Conservation (phyloP, 805 yeast genomes). For the Sugiyamaella chiloensis region DNA sequence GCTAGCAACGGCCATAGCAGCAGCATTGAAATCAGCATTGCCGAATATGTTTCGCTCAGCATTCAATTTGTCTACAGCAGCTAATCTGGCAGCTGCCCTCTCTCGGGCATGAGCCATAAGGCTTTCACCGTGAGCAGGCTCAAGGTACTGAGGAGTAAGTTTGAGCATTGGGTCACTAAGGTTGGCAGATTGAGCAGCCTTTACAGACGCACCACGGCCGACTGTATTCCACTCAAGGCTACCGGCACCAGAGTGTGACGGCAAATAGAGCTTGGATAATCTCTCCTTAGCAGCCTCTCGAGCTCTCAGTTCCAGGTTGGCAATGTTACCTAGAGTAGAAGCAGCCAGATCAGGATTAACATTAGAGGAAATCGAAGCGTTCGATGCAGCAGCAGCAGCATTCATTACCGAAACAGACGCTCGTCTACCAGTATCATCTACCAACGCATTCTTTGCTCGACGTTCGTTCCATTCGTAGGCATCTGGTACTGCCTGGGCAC, state of each 20-base stretch:
- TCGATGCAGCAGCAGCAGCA: constrained; percentile 11
- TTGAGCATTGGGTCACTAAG: constrained; percentile 17
- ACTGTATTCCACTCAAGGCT: constrained; percentile 21
- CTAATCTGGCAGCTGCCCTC: constrained; percentile 44
- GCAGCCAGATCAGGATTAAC: constrained; percentile 1
- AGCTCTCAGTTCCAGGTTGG: constrained; percentile 31
- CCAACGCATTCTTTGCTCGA: constrained; percentile 11
- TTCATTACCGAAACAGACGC: constrained; percentile 15
- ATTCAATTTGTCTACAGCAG: constrained; percentile 41
- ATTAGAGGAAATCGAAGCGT: not conserved
- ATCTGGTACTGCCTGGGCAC: constrained; percentile 34
- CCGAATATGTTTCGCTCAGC: constrained; percentile 39
- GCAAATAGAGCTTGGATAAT: constrained; percentile 26
- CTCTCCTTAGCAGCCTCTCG: constrained; percentile 31
- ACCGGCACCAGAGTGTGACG: constrained; percentile 20
- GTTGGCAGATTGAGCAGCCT: constrained; percentile 15
- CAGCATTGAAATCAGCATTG: constrained; percentile 59
- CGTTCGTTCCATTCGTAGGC: constrained; percentile 33
- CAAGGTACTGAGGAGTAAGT: constrained; percentile 20
- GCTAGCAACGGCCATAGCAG: constrained; percentile 76
- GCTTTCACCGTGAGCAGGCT: constrained; percentile 31
- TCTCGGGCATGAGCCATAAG: constrained; percentile 50
- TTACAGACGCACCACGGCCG: constrained; percentile 23
- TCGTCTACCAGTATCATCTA: constrained; percentile 12
- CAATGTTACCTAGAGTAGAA: constrained; percentile 12